Conservation (phyloP, 1,139 yeast genomes). For the Lodderomyces jiufengensis region DNA sequence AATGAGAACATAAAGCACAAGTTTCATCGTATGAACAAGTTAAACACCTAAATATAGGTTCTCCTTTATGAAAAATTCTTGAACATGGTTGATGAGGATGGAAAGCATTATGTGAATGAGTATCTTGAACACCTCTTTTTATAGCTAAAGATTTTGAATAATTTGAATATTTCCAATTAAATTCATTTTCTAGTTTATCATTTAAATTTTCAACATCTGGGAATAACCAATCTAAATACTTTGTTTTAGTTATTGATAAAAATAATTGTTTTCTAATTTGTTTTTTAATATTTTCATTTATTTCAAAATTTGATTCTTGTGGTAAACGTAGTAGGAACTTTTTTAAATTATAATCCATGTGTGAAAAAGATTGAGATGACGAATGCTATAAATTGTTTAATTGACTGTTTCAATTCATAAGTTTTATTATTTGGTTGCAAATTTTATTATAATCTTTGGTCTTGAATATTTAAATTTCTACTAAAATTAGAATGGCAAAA, state of each 20-base stretch:
- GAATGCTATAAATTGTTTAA: too few species aligned
- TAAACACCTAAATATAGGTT: slow-evolving; percentile 77
- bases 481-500: too few species aligned
- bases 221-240: slow-evolving; percentile 47
- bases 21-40: slow-evolving; percentile 87
- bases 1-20: slow-evolving; percentile 78
- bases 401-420: too few species aligned
- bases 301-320: slow-evolving; percentile 29
- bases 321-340: slow-evolving; percentile 37
- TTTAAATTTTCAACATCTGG: slow-evolving; percentile 28
- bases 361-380: too few species aligned
- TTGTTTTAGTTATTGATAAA: slow-evolving; percentile 51
- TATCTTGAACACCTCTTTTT: slow-evolving; percentile 19
- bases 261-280: slow-evolving; percentile 50
- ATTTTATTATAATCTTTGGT: slow-evolving; percentile 4
- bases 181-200: slow-evolving; percentile 29
- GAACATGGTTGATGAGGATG: slow-evolving; percentile 79
- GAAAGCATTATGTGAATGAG: slow-evolving; percentile 38
- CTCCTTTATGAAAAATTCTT: slow-evolving; percentile 73
- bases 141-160: slow-evolving; percentile 25
- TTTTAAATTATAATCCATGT: slow-evolving; percentile 8
- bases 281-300: slow-evolving; percentile 30
- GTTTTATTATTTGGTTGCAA: slow-evolving; percentile 8
- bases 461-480: too few species aligned
- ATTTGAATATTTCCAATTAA: slow-evolving; percentile 33